Evolutionary conservation across 495 filamentous ascomycete species (phyloP), one percentile per base, ranked within the genome.

Genomic region (Neurospora africana): DNA sequence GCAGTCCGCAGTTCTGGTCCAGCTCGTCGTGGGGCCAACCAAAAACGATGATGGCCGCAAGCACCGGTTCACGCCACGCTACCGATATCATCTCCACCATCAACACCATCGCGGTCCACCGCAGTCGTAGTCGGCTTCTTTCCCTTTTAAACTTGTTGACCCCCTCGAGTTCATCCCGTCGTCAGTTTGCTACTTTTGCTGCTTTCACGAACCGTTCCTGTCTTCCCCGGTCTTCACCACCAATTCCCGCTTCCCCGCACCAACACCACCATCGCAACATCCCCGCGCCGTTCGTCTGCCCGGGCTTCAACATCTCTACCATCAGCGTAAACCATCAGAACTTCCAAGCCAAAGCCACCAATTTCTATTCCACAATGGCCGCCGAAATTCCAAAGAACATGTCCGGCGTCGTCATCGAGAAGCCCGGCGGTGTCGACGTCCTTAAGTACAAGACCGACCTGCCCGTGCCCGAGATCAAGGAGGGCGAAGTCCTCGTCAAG

Each of bases 401-500:
- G 93, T 91, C 90, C 73, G 93, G 87, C 75, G 84, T 97, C 74
- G 74, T 90, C 71, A 87, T 97, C 81, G 87, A 92, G 74, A 87
- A 91, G 79, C 89, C 86, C 53, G 95, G 95, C 72, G 94, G 92
- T 39, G 81, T 86, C 5, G 92, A 96, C 69, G 93, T 94, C 38
- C 84, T 98, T 27, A 81, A 94, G 75, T 89, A 91, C 81, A 90
- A 85, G 77, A 89, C 89, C 68, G 88, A 93, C 75, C 78, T 94
- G 5, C 93, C 93, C 27, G 89, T 97, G 11, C 93, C 95, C 0
- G 82, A 84, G 33, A 89, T 90, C 37, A 81, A 88, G 69, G 88
- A 91, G 53, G 91, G 89, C 67, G 85, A 98, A 72, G 73, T 98
- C 37, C 86, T 98, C 4, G 88, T 98, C 67, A 92, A 92, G 81